Conservation (phyloP, 1,284 basidiomycete species). For the Schizopora paradoxa region DNA sequence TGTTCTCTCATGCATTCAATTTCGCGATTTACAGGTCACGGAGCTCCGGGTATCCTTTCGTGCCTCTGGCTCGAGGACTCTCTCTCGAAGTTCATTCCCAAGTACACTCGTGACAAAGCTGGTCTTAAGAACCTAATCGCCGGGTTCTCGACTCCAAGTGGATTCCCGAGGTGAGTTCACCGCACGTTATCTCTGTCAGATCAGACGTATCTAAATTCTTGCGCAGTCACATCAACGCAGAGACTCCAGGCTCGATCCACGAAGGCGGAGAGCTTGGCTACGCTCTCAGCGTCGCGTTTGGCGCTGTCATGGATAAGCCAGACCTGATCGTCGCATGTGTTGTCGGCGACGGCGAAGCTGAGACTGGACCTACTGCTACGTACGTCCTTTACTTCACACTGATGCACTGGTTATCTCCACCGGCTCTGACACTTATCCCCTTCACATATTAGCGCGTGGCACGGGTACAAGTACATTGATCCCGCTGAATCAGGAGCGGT, state of each 20-base stretch:
- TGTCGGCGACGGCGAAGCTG: slow-evolving; percentile 84
- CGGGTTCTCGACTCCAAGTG: slow-evolving; percentile 60
- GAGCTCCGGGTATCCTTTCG: slow-evolving; percentile 77
- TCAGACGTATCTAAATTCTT: not conserved
- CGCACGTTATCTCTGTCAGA: not conserved
- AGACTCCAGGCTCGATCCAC: slow-evolving; percentile 84
- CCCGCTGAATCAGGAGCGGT: slow-evolving; percentile 89
- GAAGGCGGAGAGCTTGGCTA: slow-evolving; percentile 92
- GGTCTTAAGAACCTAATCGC: slow-evolving; percentile 67
- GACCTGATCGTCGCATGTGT: slow-evolving; percentile 76
- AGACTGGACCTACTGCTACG: slow-evolving; percentile 80
- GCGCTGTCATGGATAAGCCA: slow-evolving; percentile 85
- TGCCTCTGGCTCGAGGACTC: slow-evolving; percentile 82
- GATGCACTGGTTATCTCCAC: not conserved
- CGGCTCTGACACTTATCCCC: not conserved
- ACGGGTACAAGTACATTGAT: slow-evolving; percentile 84
- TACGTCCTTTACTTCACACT: slow-evolving; percentile 20
- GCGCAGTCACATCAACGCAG: slow-evolving; percentile 63
- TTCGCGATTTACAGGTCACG: slow-evolving; percentile 46
- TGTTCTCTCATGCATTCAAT: slow-evolving; percentile 2
- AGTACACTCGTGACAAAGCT: slow-evolving; percentile 57
- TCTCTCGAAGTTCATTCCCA: slow-evolving; percentile 66
- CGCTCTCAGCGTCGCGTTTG: slow-evolving; percentile 78
- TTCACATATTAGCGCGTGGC: slow-evolving; percentile 59
- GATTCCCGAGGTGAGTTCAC: slow-evolving; percentile 50